phyloP scores from a whole-genome alignment of 345 rosid species.

The Moricandia moricandioides region DNA sequence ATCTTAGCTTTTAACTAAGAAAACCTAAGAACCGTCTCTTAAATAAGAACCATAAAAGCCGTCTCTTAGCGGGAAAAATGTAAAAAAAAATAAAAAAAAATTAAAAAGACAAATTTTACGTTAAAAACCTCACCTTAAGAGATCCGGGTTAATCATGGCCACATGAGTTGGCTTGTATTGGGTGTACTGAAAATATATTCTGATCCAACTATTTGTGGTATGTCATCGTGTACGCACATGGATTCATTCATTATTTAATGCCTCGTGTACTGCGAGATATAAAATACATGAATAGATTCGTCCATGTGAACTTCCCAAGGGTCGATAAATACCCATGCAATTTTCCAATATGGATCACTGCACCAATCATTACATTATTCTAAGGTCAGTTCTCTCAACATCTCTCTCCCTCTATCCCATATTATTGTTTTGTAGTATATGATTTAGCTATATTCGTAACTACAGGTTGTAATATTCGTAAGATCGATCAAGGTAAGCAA shows the following conservation, averaged over 20 bases:
- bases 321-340: neutral
- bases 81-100: too few species aligned
- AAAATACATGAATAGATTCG: neutral
- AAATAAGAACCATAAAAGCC: too few species aligned
- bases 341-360: neutral
- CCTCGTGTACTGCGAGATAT: neutral
- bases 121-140: too few species aligned
- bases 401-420: neutral
- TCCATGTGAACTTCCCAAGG: neutral
- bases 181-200: too few species aligned
- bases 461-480: neutral
- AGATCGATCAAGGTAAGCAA: neutral
- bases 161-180: too few species aligned
- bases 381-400: neutral
- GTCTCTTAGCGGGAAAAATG: too few species aligned
- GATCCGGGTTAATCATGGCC: too few species aligned
- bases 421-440: neutral
- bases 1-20: too few species aligned
- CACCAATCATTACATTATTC: neutral
- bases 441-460: neutral
- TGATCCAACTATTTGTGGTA: neutral
- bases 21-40: too few species aligned
- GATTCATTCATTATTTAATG: neutral
- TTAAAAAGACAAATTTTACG: too few species aligned
- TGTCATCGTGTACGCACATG: neutral